Conservation (phyloP, 2,329 filamentous ascomycete genomes). For the Zopfia rhizophila region DNA sequence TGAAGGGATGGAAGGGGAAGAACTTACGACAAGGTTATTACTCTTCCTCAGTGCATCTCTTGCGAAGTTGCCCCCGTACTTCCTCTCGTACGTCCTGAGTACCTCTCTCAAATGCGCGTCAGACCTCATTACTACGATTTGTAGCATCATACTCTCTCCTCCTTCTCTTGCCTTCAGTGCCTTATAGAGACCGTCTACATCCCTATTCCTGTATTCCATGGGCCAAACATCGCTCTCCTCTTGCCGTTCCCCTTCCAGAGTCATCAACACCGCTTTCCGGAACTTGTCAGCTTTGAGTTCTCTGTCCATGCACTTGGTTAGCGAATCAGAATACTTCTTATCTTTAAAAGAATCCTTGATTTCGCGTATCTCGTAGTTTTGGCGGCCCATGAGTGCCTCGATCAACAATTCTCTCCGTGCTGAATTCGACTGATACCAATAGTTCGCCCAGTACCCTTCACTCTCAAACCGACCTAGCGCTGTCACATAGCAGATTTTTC, state of each 20-base stretch:
- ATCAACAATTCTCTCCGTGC: constrained; percentile 89
- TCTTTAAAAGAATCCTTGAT: constrained; percentile 93
- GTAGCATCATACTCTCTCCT: constrained; percentile 87
- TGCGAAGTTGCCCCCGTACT: constrained; percentile 83
- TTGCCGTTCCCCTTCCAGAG: constrained; percentile 84
- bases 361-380: constrained; percentile 83
- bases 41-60: constrained; percentile 88
- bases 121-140: constrained; percentile 81
- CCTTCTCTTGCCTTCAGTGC: constrained; percentile 77
- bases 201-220: constrained; percentile 68
- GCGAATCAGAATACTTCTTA: constrained; percentile 86
- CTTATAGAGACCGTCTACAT: constrained; percentile 77
- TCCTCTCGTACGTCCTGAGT: constrained; percentile 77
- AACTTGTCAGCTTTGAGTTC: constrained; percentile 98
- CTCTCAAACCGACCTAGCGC: constrained; percentile 91
- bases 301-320: constrained; percentile 86
- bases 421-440: constrained; percentile 92
- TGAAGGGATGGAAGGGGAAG: neutral
- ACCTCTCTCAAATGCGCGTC: constrained; percentile 86
- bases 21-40: constrained; percentile 87
- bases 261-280: constrained; percentile 84
- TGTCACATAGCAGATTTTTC: constrained; percentile 91
- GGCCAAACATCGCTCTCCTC: constrained; percentile 75
- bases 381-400: constrained; percentile 89
- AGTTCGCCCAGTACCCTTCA: constrained; percentile 98